Percentiles rank a stretch among this genome's conserved stretches.
phyloP scores from a whole-genome alignment of 768 basidiomycete species.

The Tulasnella sp. region DNA sequence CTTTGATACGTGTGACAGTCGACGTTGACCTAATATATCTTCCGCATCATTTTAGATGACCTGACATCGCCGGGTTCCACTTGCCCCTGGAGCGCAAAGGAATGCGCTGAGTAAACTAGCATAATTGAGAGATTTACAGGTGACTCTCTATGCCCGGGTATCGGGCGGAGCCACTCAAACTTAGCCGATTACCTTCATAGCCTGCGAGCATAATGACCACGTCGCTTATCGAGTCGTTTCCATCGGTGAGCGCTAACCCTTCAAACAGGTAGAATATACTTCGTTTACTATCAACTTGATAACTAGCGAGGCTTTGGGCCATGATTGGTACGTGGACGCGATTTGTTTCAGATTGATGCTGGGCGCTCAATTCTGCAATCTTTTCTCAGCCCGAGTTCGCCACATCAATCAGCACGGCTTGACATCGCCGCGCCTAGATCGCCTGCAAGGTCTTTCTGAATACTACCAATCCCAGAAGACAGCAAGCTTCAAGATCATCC shows the following conservation, averaged over 20 bases:
- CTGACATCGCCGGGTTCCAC: constrained; percentile 25
- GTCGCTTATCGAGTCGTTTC: not conserved
- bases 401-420: constrained; percentile 27
- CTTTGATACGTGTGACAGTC: too few relatives aligned
- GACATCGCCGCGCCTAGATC: constrained; percentile 16
- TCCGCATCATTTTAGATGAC: constrained; percentile 14
- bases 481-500: too few relatives aligned
- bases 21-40: too few relatives aligned
- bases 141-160: not conserved
- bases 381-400: not conserved
- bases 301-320: constrained; percentile 14
- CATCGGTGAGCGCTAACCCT: not conserved
- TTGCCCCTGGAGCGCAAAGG: too few relatives aligned
- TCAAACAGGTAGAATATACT: not conserved
- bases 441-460: constrained; percentile 26
- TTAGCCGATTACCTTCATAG: not conserved
- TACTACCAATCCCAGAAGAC: too few relatives aligned
- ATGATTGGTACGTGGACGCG: constrained; percentile 16
- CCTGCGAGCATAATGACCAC: not conserved
- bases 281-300: not conserved
- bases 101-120: not conserved
- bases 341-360: not conserved
- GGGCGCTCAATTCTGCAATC: not conserved
- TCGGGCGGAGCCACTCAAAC: not conserved
- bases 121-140: not conserved